These are phyloP conservation scores for Solanum sejunctum DNA, from an alignment of 257 asterid species.

Conservation along the genomic window DNA sequence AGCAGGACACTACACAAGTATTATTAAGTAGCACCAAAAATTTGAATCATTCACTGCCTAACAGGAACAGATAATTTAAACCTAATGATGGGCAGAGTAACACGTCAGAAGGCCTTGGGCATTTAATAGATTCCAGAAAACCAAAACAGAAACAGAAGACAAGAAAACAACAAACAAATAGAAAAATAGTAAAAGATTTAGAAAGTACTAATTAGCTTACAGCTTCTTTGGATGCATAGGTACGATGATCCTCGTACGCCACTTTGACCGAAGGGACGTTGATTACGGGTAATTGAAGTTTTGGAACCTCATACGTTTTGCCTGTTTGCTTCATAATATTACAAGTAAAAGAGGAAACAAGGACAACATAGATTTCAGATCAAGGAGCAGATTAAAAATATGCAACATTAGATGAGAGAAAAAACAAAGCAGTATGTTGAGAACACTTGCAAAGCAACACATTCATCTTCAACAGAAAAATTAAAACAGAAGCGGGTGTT, in stretches of 20 bases:
- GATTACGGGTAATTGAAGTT: constrained; percentile 86
- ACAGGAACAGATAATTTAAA: not conserved
- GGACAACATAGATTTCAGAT: not conserved
- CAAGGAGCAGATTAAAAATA: not conserved
- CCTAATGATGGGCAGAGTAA: not conserved
- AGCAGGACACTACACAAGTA: not conserved
- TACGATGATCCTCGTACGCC: constrained; percentile 85
- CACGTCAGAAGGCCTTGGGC: not conserved
- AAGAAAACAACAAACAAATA: not conserved
- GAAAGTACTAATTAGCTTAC: constrained; percentile 37
- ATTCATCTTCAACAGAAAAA: not conserved
- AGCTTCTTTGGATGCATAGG: constrained; percentile 78
- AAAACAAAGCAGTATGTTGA: not conserved
- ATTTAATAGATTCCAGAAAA: not conserved
- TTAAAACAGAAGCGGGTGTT: not conserved
- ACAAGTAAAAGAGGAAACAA: constrained; percentile 8
- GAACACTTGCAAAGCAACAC: not conserved
- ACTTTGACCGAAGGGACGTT: constrained; percentile 51
- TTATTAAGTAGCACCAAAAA: not conserved
- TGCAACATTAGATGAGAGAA: not conserved
- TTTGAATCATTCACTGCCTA: not conserved
- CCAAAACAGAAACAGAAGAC: not conserved
- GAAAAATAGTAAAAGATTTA: not conserved
- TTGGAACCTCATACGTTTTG: constrained; percentile 59
- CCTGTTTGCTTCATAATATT: constrained; percentile 69